Conservation (phyloP, 768 basidiomycete species). For the Serendipita sp. region DNA sequence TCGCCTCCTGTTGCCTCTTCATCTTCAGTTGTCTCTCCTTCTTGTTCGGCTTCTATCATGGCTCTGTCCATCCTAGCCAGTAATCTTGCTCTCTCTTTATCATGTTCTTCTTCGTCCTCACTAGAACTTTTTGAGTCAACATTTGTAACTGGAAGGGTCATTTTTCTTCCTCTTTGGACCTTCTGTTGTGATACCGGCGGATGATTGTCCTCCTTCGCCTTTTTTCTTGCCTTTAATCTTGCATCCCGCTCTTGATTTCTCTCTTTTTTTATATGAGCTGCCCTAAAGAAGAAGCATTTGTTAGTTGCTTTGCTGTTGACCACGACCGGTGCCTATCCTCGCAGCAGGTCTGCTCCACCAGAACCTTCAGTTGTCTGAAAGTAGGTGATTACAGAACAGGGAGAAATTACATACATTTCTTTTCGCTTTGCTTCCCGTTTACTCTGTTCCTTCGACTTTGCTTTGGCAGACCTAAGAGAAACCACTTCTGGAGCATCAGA, state of each 20-base stretch:
- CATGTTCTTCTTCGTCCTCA: background rate
- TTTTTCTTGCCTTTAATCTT: background rate
- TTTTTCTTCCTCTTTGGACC: background rate
- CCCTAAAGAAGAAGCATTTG: background rate
- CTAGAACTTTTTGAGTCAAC: background rate
- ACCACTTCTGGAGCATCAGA: background rate
- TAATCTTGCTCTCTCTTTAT: background rate
- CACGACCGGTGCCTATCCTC: background rate
- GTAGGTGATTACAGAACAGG: background rate
- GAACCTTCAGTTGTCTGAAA: background rate
- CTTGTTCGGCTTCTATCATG: background rate
- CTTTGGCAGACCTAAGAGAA: background rate
- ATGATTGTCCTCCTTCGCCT: background rate
- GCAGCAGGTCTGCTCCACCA: background rate
- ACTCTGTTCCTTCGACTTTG: background rate
- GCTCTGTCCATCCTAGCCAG: background rate
- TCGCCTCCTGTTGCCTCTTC: background rate
- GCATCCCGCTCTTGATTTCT: background rate
- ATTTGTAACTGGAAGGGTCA: background rate
- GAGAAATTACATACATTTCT: background rate
- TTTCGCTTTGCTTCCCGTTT: background rate
- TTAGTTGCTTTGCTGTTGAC: too few species aligned
- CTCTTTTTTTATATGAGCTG: background rate
- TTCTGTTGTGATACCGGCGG: background rate
- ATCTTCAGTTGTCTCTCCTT: background rate